These are phyloP conservation scores for Tylopilus subfusipes DNA, from an alignment of 768 basidiomycete genomes.

Conservation along the genomic window DNA sequence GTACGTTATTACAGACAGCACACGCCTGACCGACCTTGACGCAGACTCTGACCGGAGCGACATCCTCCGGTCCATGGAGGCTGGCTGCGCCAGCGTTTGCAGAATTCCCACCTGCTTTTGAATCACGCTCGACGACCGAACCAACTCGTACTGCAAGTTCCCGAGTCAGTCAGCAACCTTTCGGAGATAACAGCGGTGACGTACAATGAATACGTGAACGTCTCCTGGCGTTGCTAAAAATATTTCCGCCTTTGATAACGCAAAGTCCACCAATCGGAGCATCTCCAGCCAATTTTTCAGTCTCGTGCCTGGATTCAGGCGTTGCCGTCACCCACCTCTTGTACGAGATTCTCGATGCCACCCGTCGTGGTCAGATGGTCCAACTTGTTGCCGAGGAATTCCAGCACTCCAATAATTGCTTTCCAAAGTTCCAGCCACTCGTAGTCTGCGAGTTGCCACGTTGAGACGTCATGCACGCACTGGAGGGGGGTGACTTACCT, in stretches of 20 bases:
- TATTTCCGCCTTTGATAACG: slow-evolving; percentile 47
- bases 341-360: slow-evolving; percentile 48
- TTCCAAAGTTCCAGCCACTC: slow-evolving; percentile 66
- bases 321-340: slow-evolving; percentile 43
- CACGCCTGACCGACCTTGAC: slow-evolving; percentile 38
- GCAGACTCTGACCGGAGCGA: slow-evolving; percentile 33
- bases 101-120: slow-evolving; percentile 47
- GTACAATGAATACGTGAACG: slow-evolving; percentile 60
- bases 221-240: slow-evolving; percentile 53
- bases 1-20: slow-evolving; percentile 44
- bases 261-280: slow-evolving; percentile 50
- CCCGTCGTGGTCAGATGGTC: slow-evolving; percentile 51
- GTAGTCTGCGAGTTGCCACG: slow-evolving; percentile 45
- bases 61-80: slow-evolving; percentile 26
- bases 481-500: slow-evolving; percentile 37
- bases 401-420: slow-evolving; percentile 50
- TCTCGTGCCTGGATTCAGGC: not conserved
- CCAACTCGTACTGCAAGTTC: slow-evolving; percentile 56
- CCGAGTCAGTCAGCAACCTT: not conserved
- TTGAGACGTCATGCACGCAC: not conserved
- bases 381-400: slow-evolving; percentile 53
- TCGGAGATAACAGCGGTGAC: slow-evolving; percentile 22
- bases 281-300: slow-evolving; percentile 35
- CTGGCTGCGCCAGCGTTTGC: slow-evolving; percentile 34
- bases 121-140: slow-evolving; percentile 50